phyloP scores from a whole-genome alignment of 768 basidiomycete species.

The Rhodotorula kratochvilovae region DNA sequence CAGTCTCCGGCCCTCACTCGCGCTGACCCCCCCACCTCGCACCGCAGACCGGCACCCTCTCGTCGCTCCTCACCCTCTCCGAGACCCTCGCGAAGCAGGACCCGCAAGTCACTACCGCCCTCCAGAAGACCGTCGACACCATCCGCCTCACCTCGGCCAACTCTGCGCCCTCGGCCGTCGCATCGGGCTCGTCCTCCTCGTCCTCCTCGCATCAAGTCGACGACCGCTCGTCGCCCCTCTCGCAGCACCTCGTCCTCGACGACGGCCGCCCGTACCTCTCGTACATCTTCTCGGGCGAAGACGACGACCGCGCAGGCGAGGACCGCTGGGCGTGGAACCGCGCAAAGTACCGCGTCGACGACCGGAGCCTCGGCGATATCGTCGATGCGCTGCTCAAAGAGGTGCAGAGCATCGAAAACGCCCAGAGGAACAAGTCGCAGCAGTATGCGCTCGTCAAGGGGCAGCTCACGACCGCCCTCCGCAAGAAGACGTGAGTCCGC shows the following conservation, averaged over 20 bases:
- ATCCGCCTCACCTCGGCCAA: constrained; percentile 58
- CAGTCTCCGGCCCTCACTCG: neutral
- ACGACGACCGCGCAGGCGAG: constrained; percentile 58
- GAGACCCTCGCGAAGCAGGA: constrained; percentile 93
- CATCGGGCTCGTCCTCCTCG: constrained; percentile 12
- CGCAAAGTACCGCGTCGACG: constrained; percentile 78
- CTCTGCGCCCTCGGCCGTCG: constrained; percentile 3
- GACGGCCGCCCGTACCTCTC: constrained; percentile 41
- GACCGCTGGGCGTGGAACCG: constrained; percentile 87
- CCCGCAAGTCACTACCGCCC: constrained; percentile 72
- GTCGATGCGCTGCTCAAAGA: constrained; percentile 84
- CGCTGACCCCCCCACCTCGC: neutral
- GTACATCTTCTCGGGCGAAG: constrained; percentile 57
- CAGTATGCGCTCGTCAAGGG: constrained; percentile 94
- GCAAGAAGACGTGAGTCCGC: constrained; percentile 75
- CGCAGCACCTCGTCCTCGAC: constrained; percentile 41
- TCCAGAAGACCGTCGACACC: constrained; percentile 91
- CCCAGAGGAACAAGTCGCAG: constrained; percentile 84
- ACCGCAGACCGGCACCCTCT: constrained; percentile 85
- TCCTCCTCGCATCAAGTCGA: neutral
- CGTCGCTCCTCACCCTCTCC: constrained; percentile 77
- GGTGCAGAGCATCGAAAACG: constrained; percentile 87
- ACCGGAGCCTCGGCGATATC: constrained; percentile 68
- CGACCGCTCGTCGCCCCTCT: constrained; percentile 27
- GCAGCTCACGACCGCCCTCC: constrained; percentile 79